These are phyloP conservation scores for Ilyonectria mors-panacis DNA, from an alignment of 2,329 filamentous ascomycete species.

Conservation along the genomic window DNA sequence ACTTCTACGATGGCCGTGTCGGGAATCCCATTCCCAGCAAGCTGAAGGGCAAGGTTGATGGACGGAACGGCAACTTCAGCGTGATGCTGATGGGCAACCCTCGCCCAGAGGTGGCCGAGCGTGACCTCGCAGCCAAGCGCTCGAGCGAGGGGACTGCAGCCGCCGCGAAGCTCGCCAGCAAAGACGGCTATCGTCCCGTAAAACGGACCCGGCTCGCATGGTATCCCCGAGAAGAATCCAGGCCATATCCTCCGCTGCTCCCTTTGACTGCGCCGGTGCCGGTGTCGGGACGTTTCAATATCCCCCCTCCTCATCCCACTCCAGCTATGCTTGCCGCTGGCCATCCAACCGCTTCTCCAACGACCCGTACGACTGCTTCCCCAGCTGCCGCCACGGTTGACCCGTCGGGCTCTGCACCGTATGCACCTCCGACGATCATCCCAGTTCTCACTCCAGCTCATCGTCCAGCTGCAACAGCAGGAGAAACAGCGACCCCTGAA, in stretches of 20 bases:
- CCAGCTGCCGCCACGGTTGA: not conserved
- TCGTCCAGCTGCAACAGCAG: constrained; percentile 8
- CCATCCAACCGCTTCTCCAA: constrained; percentile 2
- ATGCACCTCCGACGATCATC: not conserved
- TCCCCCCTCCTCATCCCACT: constrained; percentile 3
- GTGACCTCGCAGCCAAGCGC: constrained; percentile 70
- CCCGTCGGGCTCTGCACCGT: constrained; percentile 7
- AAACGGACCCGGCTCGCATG: constrained; percentile 59
- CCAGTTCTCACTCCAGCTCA: constrained; percentile 2
- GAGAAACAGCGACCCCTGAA: constrained; percentile 7
- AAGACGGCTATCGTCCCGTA: constrained; percentile 67
- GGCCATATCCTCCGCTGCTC: constrained; percentile 7
- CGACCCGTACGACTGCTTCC: constrained; percentile 9
- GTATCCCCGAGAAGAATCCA: constrained; percentile 32
- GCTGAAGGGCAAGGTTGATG: constrained; percentile 70
- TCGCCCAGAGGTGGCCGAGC: constrained; percentile 62
- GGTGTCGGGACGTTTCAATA: not conserved
- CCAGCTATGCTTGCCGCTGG: constrained; percentile 6
- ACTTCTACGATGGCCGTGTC: constrained; percentile 51
- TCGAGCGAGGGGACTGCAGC: constrained; percentile 74
- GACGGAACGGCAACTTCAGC: constrained; percentile 72
- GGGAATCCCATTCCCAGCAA: constrained; percentile 74
- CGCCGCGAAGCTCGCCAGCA: constrained; percentile 69
- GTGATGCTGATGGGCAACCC: constrained; percentile 74
- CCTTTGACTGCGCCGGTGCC: constrained; percentile 12